These are phyloP conservation scores for Penicillium salamii DNA, from an alignment of 495 filamentous ascomycete genomes.

Conservation along the genomic window DNA sequence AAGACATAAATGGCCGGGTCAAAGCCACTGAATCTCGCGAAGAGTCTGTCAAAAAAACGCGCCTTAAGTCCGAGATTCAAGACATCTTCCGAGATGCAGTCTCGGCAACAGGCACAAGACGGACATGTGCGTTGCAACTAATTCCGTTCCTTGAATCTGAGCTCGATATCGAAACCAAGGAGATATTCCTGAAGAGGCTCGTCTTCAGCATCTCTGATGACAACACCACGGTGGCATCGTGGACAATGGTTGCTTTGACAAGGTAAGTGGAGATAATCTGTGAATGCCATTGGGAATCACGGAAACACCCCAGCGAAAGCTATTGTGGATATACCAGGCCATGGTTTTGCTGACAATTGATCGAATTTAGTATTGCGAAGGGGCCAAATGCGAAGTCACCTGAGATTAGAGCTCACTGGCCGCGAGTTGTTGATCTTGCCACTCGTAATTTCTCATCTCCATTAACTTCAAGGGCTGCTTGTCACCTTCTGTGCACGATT, in stretches of 20 bases:
- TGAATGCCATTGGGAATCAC: no score
- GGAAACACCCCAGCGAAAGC: background rate
- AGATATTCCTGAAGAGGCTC: conserved; percentile 46
- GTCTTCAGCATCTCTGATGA: conserved; percentile 54
- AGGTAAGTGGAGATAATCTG: conserved; percentile 40
- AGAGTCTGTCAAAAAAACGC: conserved; percentile 56
- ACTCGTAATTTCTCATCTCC: conserved; percentile 67
- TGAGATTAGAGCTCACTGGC: conserved; percentile 54
- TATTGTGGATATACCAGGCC: background rate
- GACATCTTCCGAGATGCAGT: conserved; percentile 61
- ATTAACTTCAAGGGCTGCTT: conserved; percentile 73
- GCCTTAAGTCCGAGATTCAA: conserved; percentile 53
- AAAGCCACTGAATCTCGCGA: conserved; percentile 18
- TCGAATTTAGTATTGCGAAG: conserved; percentile 27
- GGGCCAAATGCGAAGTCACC: conserved; percentile 23
- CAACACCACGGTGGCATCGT: conserved; percentile 51
- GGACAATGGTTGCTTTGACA: conserved; percentile 65
- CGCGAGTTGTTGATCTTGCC: conserved; percentile 70
- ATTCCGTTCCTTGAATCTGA: conserved; percentile 63
- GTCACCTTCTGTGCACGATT: conserved; percentile 68
- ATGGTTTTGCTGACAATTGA: no score
- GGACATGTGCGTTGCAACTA: conserved; percentile 72
- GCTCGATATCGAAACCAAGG: conserved; percentile 38
- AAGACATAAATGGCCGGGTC: conserved; percentile 16
- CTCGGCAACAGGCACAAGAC: conserved; percentile 51